Evolutionary conservation across 345 rosid species (phyloP), one percentile per base, ranked within the genome.

Genomic region (Cochlearia excelsa): DNA sequence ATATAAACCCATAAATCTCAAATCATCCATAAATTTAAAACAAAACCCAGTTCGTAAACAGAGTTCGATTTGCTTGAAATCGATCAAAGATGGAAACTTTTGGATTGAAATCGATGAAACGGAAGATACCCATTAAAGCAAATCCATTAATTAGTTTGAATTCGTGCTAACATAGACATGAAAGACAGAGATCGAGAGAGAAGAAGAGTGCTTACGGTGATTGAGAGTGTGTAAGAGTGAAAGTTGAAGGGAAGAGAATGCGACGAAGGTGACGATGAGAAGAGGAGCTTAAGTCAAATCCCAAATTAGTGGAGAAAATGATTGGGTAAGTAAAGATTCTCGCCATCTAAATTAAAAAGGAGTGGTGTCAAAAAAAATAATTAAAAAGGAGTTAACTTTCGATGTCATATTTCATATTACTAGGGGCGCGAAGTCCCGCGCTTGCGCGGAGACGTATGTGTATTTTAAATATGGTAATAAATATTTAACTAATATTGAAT

Each of bases 121-220:
- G 54, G 6, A 58, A 29, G 29, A 51, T 30, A 46, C 62, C 64
- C 66, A 45, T 51, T 33, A 63, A 46, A 9, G 30, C n/a, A 50
- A 46, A 6, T 39, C 0, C 54, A 66, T 39, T 29, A 30, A 8
- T 1, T 27, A 39, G 16, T 3, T 37, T n/a, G 1, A 68, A 65
- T 48, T 58, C 50, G 34, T 49, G 30, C 48, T 9, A 57, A 60
- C 39, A 50, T 41, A 54, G 42, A 40, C n/a, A 38, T 26, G 26
- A 68, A 50, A 48, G 3, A 51, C 30, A 30, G 43, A 63, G 52
- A 46, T 30, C 26, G 46, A 41, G 1, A 23, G 40, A 43, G 37
- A 7, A 42, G 37, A 55, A 53, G 30, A 30, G 57, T 26, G 69
- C 75, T 77, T 74, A 81, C 88, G 4, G 10, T 11, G 55, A 9